These are phyloP conservation scores for Cladophialophora psammophila DNA, from an alignment of 2,329 filamentous ascomycete species.

Conservation along the genomic window DNA sequence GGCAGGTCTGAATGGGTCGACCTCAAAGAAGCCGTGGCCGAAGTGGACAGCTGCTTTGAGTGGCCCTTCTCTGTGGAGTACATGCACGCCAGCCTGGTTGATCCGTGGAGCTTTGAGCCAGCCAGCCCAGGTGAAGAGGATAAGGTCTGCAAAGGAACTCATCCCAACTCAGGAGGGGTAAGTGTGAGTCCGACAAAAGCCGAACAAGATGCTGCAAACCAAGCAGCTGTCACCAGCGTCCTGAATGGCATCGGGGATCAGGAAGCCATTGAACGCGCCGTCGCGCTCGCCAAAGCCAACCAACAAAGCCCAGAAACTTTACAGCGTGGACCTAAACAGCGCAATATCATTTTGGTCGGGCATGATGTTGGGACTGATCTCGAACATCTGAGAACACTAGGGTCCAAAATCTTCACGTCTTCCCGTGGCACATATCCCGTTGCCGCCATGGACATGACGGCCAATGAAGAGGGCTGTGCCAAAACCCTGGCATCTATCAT, in stretches of 20 bases:
- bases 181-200: constrained; percentile 22
- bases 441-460: constrained; percentile 46
- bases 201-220: constrained; percentile 30
- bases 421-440: constrained; percentile 30
- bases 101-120: constrained; percentile 23
- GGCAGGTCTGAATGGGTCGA: constrained; percentile 64
- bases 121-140: constrained; percentile 5
- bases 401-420: constrained; percentile 60
- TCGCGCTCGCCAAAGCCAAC: constrained; percentile 5
- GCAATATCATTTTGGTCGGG: constrained; percentile 78
- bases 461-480: constrained; percentile 12
- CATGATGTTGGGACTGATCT: constrained; percentile 76
- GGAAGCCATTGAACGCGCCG: constrained; percentile 19
- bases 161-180: constrained; percentile 20
- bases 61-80: constrained; percentile 59
- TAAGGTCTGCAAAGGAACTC: neutral
- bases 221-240: constrained; percentile 28
- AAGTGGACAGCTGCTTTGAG: constrained; percentile 63
- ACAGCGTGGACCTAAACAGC: constrained; percentile 44
- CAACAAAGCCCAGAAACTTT: constrained; percentile 8
- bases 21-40: constrained; percentile 52
- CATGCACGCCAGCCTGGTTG: constrained; percentile 33
- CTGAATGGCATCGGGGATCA: constrained; percentile 21
- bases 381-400: constrained; percentile 69
- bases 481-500: constrained; percentile 59